phyloP scores from a whole-genome alignment of 164 flowering plant genomes.

The Chimonanthus praecox region DNA sequence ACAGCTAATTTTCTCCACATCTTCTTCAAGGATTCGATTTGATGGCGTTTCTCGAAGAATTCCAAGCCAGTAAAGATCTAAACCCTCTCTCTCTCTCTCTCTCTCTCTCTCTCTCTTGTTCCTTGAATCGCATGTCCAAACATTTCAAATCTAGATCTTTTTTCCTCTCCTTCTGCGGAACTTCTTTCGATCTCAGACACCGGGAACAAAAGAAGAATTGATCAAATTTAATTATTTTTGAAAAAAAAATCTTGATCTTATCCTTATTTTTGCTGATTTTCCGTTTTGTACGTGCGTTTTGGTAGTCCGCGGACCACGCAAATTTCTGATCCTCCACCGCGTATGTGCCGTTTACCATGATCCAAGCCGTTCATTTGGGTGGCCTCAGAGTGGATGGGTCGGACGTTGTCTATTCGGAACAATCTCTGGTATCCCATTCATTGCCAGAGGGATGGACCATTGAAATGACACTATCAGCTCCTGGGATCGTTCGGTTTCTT shows the following conservation, averaged over 20 bases:
- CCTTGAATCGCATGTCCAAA: neutral
- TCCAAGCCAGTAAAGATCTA: conserved; percentile 6
- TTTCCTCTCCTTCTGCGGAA: too few species aligned
- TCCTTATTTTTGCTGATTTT: neutral
- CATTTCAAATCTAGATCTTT: neutral
- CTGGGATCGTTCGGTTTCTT: too few species aligned
- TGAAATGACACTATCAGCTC: too few species aligned
- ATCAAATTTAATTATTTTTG: neutral
- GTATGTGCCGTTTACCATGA: neutral
- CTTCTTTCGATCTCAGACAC: neutral
- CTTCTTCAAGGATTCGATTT: too few species aligned
- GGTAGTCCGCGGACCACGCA: neutral
- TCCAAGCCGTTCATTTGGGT: neutral
- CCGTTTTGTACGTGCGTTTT: neutral
- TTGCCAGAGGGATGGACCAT: too few species aligned
- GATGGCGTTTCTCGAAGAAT: conserved; percentile 18
- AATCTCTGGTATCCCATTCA: too few species aligned
- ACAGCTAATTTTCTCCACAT: neutral
- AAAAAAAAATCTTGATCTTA: neutral
- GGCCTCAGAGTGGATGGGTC: neutral
- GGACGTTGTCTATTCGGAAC: too few species aligned
- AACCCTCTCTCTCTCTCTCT: neutral
- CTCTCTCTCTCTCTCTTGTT: neutral
- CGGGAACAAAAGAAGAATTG: neutral
- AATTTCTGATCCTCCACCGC: neutral